These are phyloP conservation scores for Chrysosporium queenslandicum DNA, from an alignment of 2,329 filamentous ascomycete genomes.

Conservation along the genomic window DNA sequence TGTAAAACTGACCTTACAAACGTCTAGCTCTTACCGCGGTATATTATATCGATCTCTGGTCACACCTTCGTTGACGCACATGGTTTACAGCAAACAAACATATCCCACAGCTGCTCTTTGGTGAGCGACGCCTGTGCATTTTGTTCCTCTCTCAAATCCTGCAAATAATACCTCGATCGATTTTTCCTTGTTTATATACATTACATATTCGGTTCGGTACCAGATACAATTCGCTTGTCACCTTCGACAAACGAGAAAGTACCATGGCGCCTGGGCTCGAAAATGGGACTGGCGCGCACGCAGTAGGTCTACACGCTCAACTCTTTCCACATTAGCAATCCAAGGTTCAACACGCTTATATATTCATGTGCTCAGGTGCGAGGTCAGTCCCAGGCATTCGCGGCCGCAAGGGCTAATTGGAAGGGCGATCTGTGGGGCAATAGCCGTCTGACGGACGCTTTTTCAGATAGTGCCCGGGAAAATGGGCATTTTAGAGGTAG, in stretches of 20 bases:
- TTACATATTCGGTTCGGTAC: slow-evolving; percentile 13
- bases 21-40: slow-evolving; percentile 8
- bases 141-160: slow-evolving; percentile 1
- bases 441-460: slow-evolving; percentile 26
- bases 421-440: slow-evolving; percentile 46
- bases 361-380: neutral
- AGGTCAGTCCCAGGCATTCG: slow-evolving; percentile 33
- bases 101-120: slow-evolving; percentile 4
- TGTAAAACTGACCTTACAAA: neutral
- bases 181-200: slow-evolving; percentile 4
- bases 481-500: slow-evolving; percentile 2
- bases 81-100: slow-evolving; percentile 27
- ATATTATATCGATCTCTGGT: slow-evolving; percentile 3
- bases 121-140: slow-evolving; percentile 5
- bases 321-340: neutral
- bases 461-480: neutral
- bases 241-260: slow-evolving; percentile 5
- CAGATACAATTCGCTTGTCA: slow-evolving; percentile 4
- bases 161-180: slow-evolving; percentile 8
- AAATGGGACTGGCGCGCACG: slow-evolving; percentile 30
- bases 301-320: slow-evolving; percentile 31
- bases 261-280: slow-evolving; percentile 31
- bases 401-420: slow-evolving; percentile 36
- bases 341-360: slow-evolving; percentile 13
- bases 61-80: slow-evolving; percentile 19